phyloP scores from a whole-genome alignment of 2,329 filamentous ascomycete species.

The Botrytis fabae region DNA sequence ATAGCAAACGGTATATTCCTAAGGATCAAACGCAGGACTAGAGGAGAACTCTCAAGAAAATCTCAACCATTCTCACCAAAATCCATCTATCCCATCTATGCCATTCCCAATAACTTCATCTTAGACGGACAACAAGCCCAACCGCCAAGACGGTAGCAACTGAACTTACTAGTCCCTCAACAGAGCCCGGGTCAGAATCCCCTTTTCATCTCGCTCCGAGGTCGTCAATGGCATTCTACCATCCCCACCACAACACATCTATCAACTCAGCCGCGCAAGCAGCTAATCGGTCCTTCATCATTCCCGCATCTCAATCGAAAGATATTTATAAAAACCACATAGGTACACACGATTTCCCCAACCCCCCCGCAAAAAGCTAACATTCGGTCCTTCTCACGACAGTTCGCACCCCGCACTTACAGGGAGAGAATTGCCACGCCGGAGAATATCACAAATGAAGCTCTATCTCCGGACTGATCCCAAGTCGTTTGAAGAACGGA shows the following conservation, averaged over 20 bases:
- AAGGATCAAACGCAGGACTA: not conserved
- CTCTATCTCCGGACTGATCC: not conserved
- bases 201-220: not conserved
- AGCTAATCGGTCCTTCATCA: not conserved
- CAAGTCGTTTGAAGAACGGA: not conserved
- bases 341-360: not conserved
- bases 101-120: not conserved
- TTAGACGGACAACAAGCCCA: not conserved
- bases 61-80: not conserved
- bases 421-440: not conserved
- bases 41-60: not conserved
- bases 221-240: not conserved
- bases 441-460: not conserved
- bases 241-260: not conserved
- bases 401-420: not conserved
- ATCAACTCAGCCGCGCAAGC: not conserved
- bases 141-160: not conserved
- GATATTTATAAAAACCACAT: not conserved
- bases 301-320: not conserved
- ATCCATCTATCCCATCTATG: not conserved
- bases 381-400: not conserved
- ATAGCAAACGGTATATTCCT: not conserved
- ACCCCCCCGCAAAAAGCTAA: not conserved
- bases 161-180: not conserved
- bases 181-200: not conserved